Base-by-base conservation (phyloP, 2,329 filamentous ascomycete species). In the Fusarium armeniacum region DNA sequence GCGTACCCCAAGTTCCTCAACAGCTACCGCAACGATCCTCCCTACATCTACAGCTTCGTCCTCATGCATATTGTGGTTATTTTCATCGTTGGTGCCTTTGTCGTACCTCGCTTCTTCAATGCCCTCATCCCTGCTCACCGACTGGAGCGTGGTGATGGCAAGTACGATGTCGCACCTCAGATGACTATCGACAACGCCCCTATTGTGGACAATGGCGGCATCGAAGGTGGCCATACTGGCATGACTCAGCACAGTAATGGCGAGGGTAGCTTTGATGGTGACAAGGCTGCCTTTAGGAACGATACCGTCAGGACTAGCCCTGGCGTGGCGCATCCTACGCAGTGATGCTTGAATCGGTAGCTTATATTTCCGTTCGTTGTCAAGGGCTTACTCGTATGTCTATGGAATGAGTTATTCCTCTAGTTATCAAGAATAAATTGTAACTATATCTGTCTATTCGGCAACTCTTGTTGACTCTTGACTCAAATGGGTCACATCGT, bases 1-100 rank as follows among this genome's bases (percentile, higher is more conserved):
- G 79, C 81, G 0, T 85, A 84, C 62, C 82, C 82, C 1, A 69
- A 70, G 12, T 72, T 72, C 22, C 47, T 70, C 13, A 53, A 56
- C 24, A 20, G 11, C 0, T 20, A 71, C n/a, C 12, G 35, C 3
- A 64, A 72, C 7, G 43, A 71, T 1, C 69, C 69, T 1, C 69
- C 69, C 3, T 71, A 58, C 9, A 26, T 71, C 51, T 71, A 71
- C 40, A 71, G 69, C 32, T 71, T 71, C 15, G 69, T 71, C 1
- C 65, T 71, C 2, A 71, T 71, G 69, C 69, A 71, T 22, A 18
- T 71, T 5, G 69, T 71, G 1, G 45, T 71, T 18, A 45, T 71
- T 0, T 69, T 71, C 9, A 71, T 71, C 10, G 22, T 71, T 2
- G 69, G 68, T 30, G 68, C 65, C 6, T 71, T 71, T 12, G 1